phyloP scores from a whole-genome alignment of 441 rosid species.

The Pelargonium cotyledonis region DNA sequence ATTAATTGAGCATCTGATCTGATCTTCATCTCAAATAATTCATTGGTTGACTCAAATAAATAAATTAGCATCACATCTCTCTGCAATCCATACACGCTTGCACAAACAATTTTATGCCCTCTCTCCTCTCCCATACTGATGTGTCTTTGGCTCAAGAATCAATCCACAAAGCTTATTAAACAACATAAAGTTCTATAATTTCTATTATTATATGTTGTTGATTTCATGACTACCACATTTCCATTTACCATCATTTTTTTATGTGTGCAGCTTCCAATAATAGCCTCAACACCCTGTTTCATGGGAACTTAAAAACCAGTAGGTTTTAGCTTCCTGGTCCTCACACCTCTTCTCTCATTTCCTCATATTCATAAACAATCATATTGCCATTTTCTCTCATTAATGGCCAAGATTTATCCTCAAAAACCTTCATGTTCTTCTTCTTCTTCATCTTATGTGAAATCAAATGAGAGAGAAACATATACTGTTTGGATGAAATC shows the following conservation, averaged over 20 bases:
- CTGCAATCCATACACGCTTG: too few relatives aligned
- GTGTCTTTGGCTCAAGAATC: constrained; percentile 2
- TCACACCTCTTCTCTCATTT: not conserved
- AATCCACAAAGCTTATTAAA: not conserved
- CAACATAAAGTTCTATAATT: too few relatives aligned
- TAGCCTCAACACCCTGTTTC: not conserved
- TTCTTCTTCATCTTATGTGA: not conserved
- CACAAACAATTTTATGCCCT: not conserved
- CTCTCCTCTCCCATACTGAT: not conserved
- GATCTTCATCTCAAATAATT: too few relatives aligned
- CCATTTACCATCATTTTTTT: not conserved
- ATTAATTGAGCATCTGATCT: not conserved
- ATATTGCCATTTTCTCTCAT: not conserved
- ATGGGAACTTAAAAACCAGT: not conserved
- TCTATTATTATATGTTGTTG: too few relatives aligned
- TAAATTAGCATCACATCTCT: not conserved
- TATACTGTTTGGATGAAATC: constrained; percentile 91
- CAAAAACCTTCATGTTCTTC: not conserved
- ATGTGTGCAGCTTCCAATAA: not conserved
- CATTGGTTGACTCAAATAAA: not conserved
- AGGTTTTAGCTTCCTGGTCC: not conserved
- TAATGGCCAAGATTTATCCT: not conserved
- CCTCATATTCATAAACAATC: too few relatives aligned
- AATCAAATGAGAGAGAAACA: constrained; percentile 29
- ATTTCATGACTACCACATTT: too few relatives aligned